Percentiles rank a stretch among this genome's conserved stretches.
phyloP scores from a whole-genome alignment of 495 filamentous ascomycete species.

The Pseudoneurospora amorphoporcata region DNA sequence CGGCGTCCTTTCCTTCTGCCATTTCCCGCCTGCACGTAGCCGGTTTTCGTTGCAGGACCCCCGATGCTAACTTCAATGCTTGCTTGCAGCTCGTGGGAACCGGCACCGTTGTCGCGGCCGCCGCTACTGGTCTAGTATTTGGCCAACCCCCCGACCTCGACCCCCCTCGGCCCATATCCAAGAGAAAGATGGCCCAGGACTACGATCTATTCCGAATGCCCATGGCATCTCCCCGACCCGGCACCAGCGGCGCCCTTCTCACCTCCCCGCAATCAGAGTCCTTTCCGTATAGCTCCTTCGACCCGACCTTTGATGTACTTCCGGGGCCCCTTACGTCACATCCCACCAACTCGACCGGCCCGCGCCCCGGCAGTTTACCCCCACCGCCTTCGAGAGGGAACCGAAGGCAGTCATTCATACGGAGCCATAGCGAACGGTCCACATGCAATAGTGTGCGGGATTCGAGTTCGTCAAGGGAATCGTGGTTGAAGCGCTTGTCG shows the following conservation, averaged over 20 bases:
- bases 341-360: slow-evolving; percentile 20
- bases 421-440: slow-evolving; percentile 25
- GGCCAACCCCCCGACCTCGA: slow-evolving; percentile 34
- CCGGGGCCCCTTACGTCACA: slow-evolving; percentile 19
- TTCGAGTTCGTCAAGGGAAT: slow-evolving; percentile 48
- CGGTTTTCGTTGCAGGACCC: neutral
- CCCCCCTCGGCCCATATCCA: slow-evolving; percentile 19
- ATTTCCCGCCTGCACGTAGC: slow-evolving; percentile 4
- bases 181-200: slow-evolving; percentile 33
- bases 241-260: slow-evolving; percentile 24
- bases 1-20: neutral
- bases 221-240: slow-evolving; percentile 29
- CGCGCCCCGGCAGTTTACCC: slow-evolving; percentile 13
- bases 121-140: slow-evolving; percentile 45
- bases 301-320: slow-evolving; percentile 14
- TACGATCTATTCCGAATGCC: slow-evolving; percentile 27
- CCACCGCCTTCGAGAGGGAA: slow-evolving; percentile 21
- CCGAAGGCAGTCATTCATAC: slow-evolving; percentile 37
- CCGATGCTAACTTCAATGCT: slow-evolving; percentile 9
- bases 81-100: slow-evolving; percentile 43
- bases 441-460: slow-evolving; percentile 32
- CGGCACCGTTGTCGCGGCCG: slow-evolving; percentile 49
- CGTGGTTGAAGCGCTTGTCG: slow-evolving; percentile 72
- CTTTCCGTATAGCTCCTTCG: slow-evolving; percentile 23
- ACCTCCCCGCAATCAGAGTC: slow-evolving; percentile 24